Percentiles rank a stretch among this genome's conserved stretches.
Conservation (phyloP, 1,284 basidiomycete species). For the Pseudozyma tsukubaensis region DNA sequence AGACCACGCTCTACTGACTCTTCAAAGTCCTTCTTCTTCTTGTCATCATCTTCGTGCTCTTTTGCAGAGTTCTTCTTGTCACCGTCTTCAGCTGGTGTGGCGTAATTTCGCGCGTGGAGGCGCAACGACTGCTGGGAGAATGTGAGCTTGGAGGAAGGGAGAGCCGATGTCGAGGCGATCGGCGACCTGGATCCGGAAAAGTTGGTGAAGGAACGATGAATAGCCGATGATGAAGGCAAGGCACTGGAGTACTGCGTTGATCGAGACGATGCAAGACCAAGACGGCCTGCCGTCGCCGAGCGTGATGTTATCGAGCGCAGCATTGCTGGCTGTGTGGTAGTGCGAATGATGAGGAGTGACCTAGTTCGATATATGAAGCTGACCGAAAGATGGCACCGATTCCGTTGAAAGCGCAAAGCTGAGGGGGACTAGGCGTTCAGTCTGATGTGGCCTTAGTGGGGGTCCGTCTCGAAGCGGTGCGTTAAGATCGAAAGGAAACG, state of each 20-base stretch:
- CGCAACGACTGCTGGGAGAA: constrained; percentile 8
- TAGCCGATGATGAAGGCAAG: constrained; percentile 11
- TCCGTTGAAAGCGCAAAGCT: too few relatives aligned
- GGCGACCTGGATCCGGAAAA: constrained; percentile 27
- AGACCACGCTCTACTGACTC: constrained; percentile 58
- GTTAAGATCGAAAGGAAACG: too few relatives aligned
- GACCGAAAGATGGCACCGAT: too few relatives aligned
- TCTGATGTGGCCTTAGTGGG: not conserved
- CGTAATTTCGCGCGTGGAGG: constrained; percentile 32
- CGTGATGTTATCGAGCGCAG: constrained; percentile 47
- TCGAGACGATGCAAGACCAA: constrained; percentile 22
- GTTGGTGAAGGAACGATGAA: constrained; percentile 24
- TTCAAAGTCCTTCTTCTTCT: constrained; percentile 53
- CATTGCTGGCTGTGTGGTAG: constrained; percentile 24
- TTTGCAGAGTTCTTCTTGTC: constrained; percentile 36
- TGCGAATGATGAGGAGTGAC: too few relatives aligned
- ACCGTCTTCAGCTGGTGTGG: constrained; percentile 47
- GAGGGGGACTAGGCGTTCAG: too few relatives aligned
- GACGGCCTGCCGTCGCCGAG: constrained; percentile 22
- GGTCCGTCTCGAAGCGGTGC: constrained; percentile 1
- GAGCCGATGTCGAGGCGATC: constrained; percentile 18
- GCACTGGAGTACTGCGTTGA: constrained; percentile 12
- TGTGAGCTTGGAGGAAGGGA: not conserved
- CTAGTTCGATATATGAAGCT: too few relatives aligned
- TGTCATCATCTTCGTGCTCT: constrained; percentile 33